Evolutionary conservation across 768 basidiomycete species (phyloP).

Genomic region (Macrolepiota albuminosa): DNA sequence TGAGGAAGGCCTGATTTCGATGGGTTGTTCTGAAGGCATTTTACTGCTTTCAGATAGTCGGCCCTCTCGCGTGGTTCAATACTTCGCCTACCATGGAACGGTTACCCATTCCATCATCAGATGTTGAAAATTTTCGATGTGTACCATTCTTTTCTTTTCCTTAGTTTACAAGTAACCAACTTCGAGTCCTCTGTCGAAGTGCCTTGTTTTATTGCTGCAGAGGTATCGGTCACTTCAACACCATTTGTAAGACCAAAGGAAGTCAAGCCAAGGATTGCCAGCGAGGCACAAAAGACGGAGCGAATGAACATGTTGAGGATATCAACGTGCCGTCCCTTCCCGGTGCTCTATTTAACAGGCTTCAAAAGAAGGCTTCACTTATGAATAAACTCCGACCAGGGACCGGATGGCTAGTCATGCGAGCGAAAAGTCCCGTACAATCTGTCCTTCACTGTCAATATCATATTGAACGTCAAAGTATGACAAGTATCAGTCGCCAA

Average conservation of each 20-base stretch:
- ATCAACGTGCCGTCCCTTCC: neutral
- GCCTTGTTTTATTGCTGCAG: too few relatives aligned
- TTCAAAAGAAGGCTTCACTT: neutral
- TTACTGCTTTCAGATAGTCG: constrained; percentile 5
- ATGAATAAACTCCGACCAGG: neutral
- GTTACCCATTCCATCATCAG: neutral
- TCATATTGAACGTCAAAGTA: too few relatives aligned
- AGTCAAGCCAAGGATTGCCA: neutral
- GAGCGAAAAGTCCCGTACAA: neutral
- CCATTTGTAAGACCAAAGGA: neutral
- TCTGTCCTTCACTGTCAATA: neutral
- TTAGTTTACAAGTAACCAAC: neutral
- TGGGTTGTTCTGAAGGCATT: neutral
- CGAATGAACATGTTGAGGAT: neutral
- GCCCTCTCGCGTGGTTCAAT: neutral
- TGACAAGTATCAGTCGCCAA: too few relatives aligned
- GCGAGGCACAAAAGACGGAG: neutral
- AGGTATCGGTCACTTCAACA: neutral
- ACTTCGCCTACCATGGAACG: neutral
- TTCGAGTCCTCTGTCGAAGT: neutral
- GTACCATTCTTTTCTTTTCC: constrained; percentile 3
- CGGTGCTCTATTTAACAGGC: neutral
- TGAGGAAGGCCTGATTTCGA: neutral
- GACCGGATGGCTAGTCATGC: neutral
- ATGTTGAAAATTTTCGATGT: neutral